Conservation (phyloP, 2,329 filamentous ascomycete genomes). For the Zymoseptoria tritici region DNA sequence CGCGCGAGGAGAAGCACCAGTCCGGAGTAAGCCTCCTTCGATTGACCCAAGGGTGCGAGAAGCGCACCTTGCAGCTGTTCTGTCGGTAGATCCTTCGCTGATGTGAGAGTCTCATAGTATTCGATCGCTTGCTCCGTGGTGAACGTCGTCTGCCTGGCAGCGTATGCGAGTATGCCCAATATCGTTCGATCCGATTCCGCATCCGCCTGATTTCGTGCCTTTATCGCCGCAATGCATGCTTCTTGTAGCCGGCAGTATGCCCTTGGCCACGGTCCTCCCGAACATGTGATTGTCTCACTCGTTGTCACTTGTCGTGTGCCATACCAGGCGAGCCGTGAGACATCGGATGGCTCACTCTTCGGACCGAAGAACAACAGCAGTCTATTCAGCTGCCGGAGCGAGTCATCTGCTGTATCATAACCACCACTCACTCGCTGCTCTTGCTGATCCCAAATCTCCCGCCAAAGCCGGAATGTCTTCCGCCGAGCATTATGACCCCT, state of each 20-base stretch:
- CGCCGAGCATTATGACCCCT: conserved; percentile 63
- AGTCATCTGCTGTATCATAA: conserved; percentile 34
- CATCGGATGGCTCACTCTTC: conserved; percentile 30
- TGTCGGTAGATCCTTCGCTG: conserved; percentile 11
- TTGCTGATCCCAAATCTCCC: conserved; percentile 55
- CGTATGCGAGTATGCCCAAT: conserved; percentile 24
- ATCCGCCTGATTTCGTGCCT: conserved; percentile 12
- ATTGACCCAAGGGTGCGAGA: conserved; percentile 24
- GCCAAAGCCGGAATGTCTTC: conserved; percentile 49
- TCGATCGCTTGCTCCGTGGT: conserved; percentile 17
- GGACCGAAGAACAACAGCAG: conserved; percentile 39
- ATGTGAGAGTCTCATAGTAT: conserved; percentile 28
- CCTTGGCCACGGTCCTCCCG: conserved; percentile 32
- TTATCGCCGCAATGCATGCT: conserved; percentile 27
- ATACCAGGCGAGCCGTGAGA: conserved; percentile 35
- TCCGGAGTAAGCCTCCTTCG: conserved; percentile 21
- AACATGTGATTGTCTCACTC: conserved; percentile 16
- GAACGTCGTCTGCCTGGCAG: conserved; percentile 30
- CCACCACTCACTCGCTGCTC: conserved; percentile 28
- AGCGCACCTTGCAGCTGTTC: conserved; percentile 26
- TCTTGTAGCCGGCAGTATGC: conserved; percentile 37
- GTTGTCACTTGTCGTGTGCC: conserved; percentile 32
- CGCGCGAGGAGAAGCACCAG: conserved; percentile 22
- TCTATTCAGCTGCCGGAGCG: conserved; percentile 35
- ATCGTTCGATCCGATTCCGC: conserved; percentile 17